Evolutionary conservation across 192 early-diverging fungal genomes (phyloP).

Genomic region (Irineochytrium annulatum): DNA sequence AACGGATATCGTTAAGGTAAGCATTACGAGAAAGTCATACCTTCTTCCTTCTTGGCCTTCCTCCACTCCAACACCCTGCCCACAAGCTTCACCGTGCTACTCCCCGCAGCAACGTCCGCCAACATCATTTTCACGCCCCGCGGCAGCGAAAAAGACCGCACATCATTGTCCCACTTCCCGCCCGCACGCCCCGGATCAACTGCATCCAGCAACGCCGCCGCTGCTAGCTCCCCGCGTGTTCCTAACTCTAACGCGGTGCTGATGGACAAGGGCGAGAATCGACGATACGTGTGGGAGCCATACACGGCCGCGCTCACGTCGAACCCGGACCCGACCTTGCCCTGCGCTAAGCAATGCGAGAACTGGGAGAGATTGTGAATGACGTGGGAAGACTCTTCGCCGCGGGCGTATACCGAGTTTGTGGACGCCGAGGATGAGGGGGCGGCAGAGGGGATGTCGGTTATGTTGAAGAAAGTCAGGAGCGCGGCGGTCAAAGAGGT

Average conservation of each 20-base stretch:
- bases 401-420: conserved; percentile 4
- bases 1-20: neutral
- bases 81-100: conserved; percentile 90
- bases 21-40: conserved; percentile 18
- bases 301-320: conserved; percentile 91
- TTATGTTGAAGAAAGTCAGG: conserved; percentile 66
- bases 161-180: conserved; percentile 56
- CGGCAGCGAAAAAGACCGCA: conserved; percentile 65
- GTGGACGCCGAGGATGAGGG: neutral
- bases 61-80: conserved; percentile 83
- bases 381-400: conserved; percentile 37
- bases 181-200: neutral
- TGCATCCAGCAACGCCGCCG: neutral
- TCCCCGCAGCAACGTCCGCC: conserved; percentile 92
- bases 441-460: neutral
- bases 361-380: conserved; percentile 88
- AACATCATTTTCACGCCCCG: conserved; percentile 69
- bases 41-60: conserved; percentile 58
- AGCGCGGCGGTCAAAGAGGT: conserved; percentile 83
- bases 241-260: too few relatives aligned
- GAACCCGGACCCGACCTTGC: conserved; percentile 96
- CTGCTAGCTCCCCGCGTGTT: neutral
- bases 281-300: conserved; percentile 81
- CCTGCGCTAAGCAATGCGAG: conserved; percentile 95
- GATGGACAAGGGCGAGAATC: conserved; percentile 76